Percentiles rank a stretch among this genome's conserved stretches.
Conservation (phyloP, 2,329 filamentous ascomycete species). For the Fusarium graminum region DNA sequence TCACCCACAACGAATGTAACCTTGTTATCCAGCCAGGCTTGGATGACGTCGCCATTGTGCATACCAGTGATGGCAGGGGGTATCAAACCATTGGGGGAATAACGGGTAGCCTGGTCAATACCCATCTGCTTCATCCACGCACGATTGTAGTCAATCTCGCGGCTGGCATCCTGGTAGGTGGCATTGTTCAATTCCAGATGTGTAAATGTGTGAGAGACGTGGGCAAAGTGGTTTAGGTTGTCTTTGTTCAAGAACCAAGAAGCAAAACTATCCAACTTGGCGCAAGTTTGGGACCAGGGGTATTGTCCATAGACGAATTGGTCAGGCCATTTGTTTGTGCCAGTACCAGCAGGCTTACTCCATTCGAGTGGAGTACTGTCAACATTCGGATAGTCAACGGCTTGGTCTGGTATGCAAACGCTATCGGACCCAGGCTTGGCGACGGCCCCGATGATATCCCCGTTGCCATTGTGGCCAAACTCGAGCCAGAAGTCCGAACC, state of each 20-base stretch:
- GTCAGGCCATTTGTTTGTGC: constrained; percentile 28
- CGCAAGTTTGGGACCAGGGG: constrained; percentile 31
- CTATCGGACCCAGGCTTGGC: not conserved
- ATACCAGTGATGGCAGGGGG: constrained; percentile 39
- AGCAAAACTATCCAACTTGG: constrained; percentile 32
- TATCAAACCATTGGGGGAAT: constrained; percentile 28
- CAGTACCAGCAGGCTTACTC: constrained; percentile 24
- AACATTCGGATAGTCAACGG: constrained; percentile 24
- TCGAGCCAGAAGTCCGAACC: constrained; percentile 35
- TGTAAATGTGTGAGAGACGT: constrained; percentile 36
- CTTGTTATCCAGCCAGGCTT: constrained; percentile 34
- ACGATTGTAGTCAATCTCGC: constrained; percentile 37
- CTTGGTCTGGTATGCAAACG: constrained; percentile 4
- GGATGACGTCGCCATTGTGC: constrained; percentile 36
- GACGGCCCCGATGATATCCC: constrained; percentile 29
- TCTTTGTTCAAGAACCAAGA: constrained; percentile 29
- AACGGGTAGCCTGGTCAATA: constrained; percentile 28
- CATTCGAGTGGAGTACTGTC: constrained; percentile 31
- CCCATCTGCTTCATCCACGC: constrained; percentile 33
- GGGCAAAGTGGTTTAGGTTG: constrained; percentile 36
- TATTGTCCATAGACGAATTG: constrained; percentile 14
- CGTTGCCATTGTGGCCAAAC: constrained; percentile 38
- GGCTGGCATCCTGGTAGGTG: constrained; percentile 32
- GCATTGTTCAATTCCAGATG: constrained; percentile 38
- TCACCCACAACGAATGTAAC: constrained; percentile 33